Conservation (phyloP, 371 early-diverging fungal genomes). For the Circinella umbellata region DNA sequence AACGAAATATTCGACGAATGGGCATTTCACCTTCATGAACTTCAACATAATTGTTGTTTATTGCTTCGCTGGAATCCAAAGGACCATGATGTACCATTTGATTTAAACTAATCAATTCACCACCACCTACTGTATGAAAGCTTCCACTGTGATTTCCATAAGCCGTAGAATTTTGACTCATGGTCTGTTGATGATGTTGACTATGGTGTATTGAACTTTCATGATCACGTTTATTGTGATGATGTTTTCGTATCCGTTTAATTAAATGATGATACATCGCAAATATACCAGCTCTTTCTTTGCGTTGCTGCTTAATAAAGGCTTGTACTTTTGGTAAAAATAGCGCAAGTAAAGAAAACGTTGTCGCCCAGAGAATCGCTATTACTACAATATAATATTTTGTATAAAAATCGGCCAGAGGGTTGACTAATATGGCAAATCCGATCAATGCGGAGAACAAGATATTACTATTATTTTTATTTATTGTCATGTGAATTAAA, state of each 20-base stretch:
- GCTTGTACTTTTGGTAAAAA: conserved; percentile 63
- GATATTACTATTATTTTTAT: conserved; percentile 53
- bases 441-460: conserved; percentile 58
- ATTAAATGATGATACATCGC: not conserved
- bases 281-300: conserved; percentile 12
- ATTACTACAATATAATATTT: conserved; percentile 58
- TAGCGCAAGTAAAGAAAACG: conserved; percentile 56
- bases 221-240: conserved; percentile 1
- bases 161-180: not conserved
- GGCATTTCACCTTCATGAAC: conserved; percentile 59
- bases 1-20: conserved; percentile 55
- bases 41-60: conserved; percentile 22
- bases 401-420: conserved; percentile 56
- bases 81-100: conserved; percentile 17
- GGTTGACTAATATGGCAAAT: conserved; percentile 56
- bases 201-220: conserved; percentile 7
- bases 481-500: not conserved
- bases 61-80: not conserved
- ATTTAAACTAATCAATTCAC: conserved; percentile 25
- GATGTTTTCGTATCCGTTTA: conserved; percentile 30
- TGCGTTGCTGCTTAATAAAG: conserved; percentile 28
- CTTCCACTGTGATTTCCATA: not conserved
- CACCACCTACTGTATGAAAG: not conserved
- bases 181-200: conserved; percentile 9
- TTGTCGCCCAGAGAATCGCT: conserved; percentile 59